phyloP scores from a whole-genome alignment of 179 eudicot genomes.

The Beta macrorhiza region DNA sequence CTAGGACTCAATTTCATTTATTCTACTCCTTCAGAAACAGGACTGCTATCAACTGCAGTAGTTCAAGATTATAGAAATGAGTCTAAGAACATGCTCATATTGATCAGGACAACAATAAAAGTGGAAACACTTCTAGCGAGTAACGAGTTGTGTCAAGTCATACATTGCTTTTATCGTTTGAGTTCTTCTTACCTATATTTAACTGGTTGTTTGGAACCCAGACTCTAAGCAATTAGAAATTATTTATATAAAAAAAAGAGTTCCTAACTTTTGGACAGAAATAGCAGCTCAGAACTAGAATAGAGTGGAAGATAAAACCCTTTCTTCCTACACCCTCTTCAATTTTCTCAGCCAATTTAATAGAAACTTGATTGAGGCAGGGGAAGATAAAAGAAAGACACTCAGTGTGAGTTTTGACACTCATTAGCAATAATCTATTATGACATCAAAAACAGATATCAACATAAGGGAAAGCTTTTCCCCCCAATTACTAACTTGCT shows the following conservation, averaged over 20 bases:
- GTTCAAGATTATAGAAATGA: conserved; percentile 2
- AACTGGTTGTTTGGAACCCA: background rate
- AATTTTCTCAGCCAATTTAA: background rate
- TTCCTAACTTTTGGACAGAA: background rate
- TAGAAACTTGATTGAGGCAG: background rate
- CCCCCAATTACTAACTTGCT: background rate
- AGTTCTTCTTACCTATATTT: background rate
- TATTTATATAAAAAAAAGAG: background rate
- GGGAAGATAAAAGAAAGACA: background rate
- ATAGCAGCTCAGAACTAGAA: background rate
- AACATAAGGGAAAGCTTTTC: background rate
- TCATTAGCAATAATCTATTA: background rate
- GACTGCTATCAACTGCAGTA: conserved; percentile 6
- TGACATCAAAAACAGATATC: background rate
- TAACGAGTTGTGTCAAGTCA: background rate
- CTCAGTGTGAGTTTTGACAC: background rate
- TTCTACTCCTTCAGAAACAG: conserved; percentile 12
- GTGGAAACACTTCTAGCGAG: background rate
- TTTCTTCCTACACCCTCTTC: background rate
- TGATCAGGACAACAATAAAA: background rate
- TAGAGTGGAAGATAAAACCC: background rate
- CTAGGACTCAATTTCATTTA: conserved; percentile 80
- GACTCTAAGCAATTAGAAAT: background rate
- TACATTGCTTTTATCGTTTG: background rate
- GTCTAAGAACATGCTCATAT: background rate